Conservation (phyloP, 116 monocot genomes). For the Cymodocea nodosa region DNA sequence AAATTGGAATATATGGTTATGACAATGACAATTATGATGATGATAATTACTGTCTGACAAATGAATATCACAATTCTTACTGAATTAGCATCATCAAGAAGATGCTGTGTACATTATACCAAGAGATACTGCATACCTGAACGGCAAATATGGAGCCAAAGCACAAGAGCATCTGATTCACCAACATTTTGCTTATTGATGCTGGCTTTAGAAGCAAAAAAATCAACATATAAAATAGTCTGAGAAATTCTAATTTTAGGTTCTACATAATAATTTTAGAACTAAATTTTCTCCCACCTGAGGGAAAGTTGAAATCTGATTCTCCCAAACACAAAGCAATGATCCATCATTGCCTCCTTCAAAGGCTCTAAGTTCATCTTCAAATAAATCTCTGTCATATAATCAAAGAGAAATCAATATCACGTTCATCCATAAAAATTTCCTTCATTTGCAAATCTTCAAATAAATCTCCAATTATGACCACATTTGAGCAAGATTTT, state of each 20-base stretch:
- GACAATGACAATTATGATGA: too few species aligned
- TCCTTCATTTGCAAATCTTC: too few species aligned
- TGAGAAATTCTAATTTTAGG: background rate
- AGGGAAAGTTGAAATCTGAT: conserved; percentile 63
- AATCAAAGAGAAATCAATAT: background rate
- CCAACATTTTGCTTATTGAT: conserved; percentile 62
- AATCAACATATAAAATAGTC: background rate
- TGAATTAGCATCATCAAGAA: too few species aligned
- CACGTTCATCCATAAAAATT: background rate
- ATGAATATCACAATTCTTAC: too few species aligned
- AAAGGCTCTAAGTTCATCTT: conserved; percentile 97
- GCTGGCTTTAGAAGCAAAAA: conserved; percentile 44
- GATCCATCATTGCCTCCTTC: conserved; percentile 84
- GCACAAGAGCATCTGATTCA: conserved; percentile 89
- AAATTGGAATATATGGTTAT: too few species aligned
- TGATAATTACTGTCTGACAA: too few species aligned
- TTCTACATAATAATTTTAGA: background rate
- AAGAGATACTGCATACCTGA: conserved; percentile 32
- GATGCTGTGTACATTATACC: background rate
- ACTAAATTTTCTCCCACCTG: conserved; percentile 37
- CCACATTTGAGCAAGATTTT: too few species aligned
- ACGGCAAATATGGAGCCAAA: conserved; percentile 78
- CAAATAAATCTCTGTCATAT: conserved; percentile 77
- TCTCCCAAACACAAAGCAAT: conserved; percentile 92
- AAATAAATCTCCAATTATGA: too few species aligned